These are phyloP conservation scores for Ajuga reptans DNA, from an alignment of 305 asterid genomes.

Conservation along the genomic window DNA sequence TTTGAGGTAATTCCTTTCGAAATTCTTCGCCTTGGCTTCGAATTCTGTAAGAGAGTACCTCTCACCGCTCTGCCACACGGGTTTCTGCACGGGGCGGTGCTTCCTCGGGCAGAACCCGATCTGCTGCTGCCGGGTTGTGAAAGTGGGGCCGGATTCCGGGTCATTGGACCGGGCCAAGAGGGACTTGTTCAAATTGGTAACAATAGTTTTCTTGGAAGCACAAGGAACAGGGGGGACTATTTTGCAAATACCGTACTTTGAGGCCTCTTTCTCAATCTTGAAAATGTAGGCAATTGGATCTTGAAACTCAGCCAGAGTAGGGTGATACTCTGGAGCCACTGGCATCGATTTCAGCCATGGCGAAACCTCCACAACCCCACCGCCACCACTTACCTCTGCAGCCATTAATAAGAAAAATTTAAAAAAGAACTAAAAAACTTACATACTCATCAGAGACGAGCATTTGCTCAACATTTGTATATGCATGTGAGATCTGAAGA, in stretches of 20 bases:
- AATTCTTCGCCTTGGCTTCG: slow-evolving; percentile 71
- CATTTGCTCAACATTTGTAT: background rate
- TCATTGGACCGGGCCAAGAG: slow-evolving; percentile 57
- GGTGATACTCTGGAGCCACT: slow-evolving; percentile 91
- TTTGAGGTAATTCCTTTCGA: slow-evolving; percentile 69
- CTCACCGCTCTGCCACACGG: slow-evolving; percentile 99
- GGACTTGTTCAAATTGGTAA: slow-evolving; percentile 68
- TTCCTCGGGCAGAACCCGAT: slow-evolving; percentile 93
- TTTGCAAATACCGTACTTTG: slow-evolving; percentile 87
- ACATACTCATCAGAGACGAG: slow-evolving; percentile 20
- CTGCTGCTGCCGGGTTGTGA: slow-evolving; percentile 98
- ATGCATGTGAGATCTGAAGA: slow-evolving; percentile 56
- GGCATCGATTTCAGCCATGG: slow-evolving; percentile 91
- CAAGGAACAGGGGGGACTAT: slow-evolving; percentile 82
- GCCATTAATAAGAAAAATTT: slow-evolving; percentile 53
- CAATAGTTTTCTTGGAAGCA: slow-evolving; percentile 50
- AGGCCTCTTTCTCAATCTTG: slow-evolving; percentile 94
- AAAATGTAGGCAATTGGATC: slow-evolving; percentile 98
- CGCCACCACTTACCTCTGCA: slow-evolving; percentile 39
- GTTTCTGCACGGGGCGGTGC: slow-evolving; percentile 87
- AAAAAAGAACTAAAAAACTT: slow-evolving; percentile 1
- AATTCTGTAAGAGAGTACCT: slow-evolving; percentile 60
- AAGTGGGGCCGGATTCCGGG: slow-evolving; percentile 48
- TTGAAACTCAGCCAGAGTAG: slow-evolving; percentile 82
- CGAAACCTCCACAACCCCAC: slow-evolving; percentile 56